Evolutionary conservation across 2,329 filamentous ascomycete genomes (phyloP), one percentile per base, ranked within the genome.

Genomic region (Fusarium sp.): DNA sequence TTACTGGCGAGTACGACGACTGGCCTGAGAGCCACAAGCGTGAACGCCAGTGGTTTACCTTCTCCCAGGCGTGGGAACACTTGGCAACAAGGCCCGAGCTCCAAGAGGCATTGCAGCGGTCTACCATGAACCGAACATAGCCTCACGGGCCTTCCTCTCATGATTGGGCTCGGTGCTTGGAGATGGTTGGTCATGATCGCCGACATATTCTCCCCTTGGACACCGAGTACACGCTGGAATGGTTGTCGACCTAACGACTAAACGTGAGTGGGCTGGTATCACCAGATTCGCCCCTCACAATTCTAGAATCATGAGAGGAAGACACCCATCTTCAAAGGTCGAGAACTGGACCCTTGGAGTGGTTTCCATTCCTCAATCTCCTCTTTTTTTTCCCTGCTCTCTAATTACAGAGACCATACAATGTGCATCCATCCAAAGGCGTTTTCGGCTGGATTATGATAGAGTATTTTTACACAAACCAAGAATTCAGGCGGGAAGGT

Each of bases 1-100:
- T 99, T 66, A 89, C 92, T 69, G 91, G 91, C 76, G 94, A 97
- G 83, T 92, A 96, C 80, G 85, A 87, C 15, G 90, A 95, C 62
- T 99, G 96, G 96, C 96, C 96, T 1, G 96, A 99, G 85, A 92
- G 89, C 84, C 90, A 97, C 82, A 98, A 98, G 87, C 89, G 96
- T 76, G 91, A 91, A 79, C 90, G 96, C 65, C 89, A 92, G 79
- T 99, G 96, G 96, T 94, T 97, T 80, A 91, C 90, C 54, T 98
- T 94, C 79, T 83, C 87, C 53, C 90, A 97, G 80, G 96, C 96
- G n/a, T 89, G 89, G 70, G 90, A 93, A 72, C 90, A 91, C 51
- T 84, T 99, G 75, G 87, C 89, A 72, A 88, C 89, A 66, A 89
- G 96, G 61, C 95, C 95, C 2, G 96, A 98, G 85, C 86, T 99